These are phyloP conservation scores for Aspergillus viridinutans DNA, from an alignment of 2,329 filamentous ascomycete genomes.

Conservation along the genomic window DNA sequence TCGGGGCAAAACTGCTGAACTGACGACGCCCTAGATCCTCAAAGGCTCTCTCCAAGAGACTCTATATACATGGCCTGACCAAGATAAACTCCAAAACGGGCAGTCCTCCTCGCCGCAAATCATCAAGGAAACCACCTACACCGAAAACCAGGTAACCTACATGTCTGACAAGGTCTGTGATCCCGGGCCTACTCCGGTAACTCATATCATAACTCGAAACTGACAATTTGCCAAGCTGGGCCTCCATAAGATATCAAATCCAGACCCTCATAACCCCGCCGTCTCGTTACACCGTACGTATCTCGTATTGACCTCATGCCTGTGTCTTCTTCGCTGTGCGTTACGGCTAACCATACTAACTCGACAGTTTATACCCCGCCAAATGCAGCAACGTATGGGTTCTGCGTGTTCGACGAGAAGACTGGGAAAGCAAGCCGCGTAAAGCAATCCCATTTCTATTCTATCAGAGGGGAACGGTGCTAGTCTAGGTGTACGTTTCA, in stretches of 20 bases:
- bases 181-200: background rate
- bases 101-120: slow-evolving; percentile 54
- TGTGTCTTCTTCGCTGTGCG: background rate
- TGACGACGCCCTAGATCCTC: slow-evolving; percentile 55
- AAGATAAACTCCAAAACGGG: slow-evolving; percentile 42
- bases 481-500: background rate
- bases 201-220: background rate
- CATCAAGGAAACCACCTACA: slow-evolving; percentile 64
- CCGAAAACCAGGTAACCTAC: slow-evolving; percentile 73
- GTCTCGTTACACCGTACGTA: slow-evolving; percentile 72
- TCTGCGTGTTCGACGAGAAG: slow-evolving; percentile 71
- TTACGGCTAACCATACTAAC: background rate
- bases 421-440: slow-evolving; percentile 72
- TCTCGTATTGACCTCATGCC: background rate
- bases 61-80: slow-evolving; percentile 67
- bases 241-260: slow-evolving; percentile 77
- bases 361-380: slow-evolving; percentile 72
- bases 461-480: slow-evolving; percentile 46
- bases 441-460: slow-evolving; percentile 68
- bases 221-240: slow-evolving; percentile 55
- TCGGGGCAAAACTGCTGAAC: background rate
- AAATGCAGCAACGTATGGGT: slow-evolving; percentile 78
- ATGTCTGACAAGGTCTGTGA: slow-evolving; percentile 68
- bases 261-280: slow-evolving; percentile 65
- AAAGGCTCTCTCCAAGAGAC: slow-evolving; percentile 76